phyloP scores from a whole-genome alignment of 2,329 filamentous ascomycete genomes.

The Fusarium ambrosium region DNA sequence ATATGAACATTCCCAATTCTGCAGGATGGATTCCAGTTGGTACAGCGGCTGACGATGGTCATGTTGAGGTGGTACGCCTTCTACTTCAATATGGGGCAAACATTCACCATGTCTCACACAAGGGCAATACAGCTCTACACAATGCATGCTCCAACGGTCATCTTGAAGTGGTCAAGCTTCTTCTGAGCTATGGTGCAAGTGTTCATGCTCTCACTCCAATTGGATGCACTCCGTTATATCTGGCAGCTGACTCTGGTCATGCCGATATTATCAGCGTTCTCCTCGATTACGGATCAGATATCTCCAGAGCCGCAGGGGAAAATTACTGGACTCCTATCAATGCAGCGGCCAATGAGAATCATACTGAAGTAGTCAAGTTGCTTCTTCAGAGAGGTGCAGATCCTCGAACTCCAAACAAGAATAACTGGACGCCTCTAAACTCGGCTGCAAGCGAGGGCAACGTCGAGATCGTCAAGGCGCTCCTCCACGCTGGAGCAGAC shows the following conservation, averaged over 20 bases:
- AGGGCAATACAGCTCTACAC: neutral
- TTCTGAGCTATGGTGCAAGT: neutral
- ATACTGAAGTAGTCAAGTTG: neutral
- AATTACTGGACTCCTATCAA: slow-evolving; percentile 1
- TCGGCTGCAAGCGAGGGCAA: slow-evolving; percentile 2
- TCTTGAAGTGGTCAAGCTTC: neutral
- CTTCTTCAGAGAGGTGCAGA: neutral
- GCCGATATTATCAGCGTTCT: neutral
- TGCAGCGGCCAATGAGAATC: neutral
- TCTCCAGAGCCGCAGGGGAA: neutral
- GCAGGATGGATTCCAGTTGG: slow-evolving; percentile 4
- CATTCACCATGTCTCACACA: neutral
- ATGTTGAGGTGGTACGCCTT: neutral
- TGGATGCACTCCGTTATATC: neutral
- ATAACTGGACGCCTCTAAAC: neutral
- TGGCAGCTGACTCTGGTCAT: neutral
- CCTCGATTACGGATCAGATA: neutral
- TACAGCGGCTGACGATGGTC: neutral
- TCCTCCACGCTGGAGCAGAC: neutral
- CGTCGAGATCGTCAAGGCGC: neutral
- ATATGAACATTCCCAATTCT: neutral
- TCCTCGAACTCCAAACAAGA: neutral
- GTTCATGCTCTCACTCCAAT: neutral
- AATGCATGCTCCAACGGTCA: neutral
- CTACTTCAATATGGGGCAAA: neutral